Base-by-base conservation (phyloP, 352 stramenopile genomes). In the Elongisporangium anandrum region DNA sequence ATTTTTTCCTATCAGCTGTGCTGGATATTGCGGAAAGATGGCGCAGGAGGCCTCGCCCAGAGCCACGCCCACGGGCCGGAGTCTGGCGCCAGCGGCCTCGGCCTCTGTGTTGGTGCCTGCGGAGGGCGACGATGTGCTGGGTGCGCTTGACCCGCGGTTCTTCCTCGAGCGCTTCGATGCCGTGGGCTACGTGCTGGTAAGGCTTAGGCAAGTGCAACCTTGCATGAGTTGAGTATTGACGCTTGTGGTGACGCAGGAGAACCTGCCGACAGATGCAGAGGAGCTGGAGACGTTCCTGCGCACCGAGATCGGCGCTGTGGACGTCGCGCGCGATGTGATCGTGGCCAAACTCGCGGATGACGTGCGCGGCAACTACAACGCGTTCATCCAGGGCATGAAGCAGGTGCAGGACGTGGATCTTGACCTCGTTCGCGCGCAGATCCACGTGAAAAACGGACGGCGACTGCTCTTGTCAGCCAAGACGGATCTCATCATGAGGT, bases 361-460 rank as follows among this genome's bases (percentile, higher is more conserved):
- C 16, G 84, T 95, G 50, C 87, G 83, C 3, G 71, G 71, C 8
- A 94, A 95, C 50, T 81, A 93, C 59, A 79, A 74, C 49, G 69
- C 83, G 29, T 79, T 95, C 22, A 92, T 94, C 57, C 72, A 94
- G 63, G 87, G 87, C 17, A 92, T 95, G 81, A 93, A 88, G 45
- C 81, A 91, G 23, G 87, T 95, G 49, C 83, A 95, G 49, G 85
- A 95, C 34, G 87, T 95, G 21, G 87, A 95, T 64, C 62, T 95
- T 19, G 85, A 95, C 59, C 69, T 95, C 26, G 75, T 92, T 51
- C 77, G 82, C 41, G 85, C 87, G 20, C 82, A 94, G 57, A 94
- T 95, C 45, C 87, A 95, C 57, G 87, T 95, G 48, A 95, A 94
- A 23, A 95, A 95, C 24, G 87, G 83, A 10, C 74, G 87, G 1